Base-by-base conservation (phyloP, 2,329 filamentous ascomycete species). In the Xylaria sp. region DNA sequence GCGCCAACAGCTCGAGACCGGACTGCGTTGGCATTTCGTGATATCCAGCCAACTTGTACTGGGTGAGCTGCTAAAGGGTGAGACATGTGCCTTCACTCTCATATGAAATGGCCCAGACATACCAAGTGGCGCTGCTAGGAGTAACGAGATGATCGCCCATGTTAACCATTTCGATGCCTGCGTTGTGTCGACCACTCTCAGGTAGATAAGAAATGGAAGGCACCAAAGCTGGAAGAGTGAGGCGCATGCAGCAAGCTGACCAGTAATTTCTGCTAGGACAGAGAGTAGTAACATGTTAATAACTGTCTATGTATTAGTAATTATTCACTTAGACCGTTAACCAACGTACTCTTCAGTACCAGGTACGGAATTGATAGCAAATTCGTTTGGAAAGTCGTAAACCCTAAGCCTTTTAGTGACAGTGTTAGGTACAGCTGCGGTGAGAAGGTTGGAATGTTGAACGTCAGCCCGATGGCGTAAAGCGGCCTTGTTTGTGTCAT, bases 1-100 rank as follows among this genome's bases (percentile, higher is more conserved):
- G 86, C 84, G 0, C 86, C 85, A 4, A 90, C 85, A 4, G 88
- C 85, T 9, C 89, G 80, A 3, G 87, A 88, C 10, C 87, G 82
- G 3, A 90, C 88, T 10, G 84, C 84, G 67, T 88, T 87, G 0
- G 87, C 82, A 72, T 90, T 90, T 44, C 86, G 82, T 2, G 85
- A 87, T 3, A 82, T 72, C 74, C 74, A 77, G 20, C 73, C 72
- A 1, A 77, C 75, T 66, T 77, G 75, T 1, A 77, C 66, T 1
- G 75, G 75, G 23, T 77, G 75, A n/a, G 70, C 75, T 76, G 7
- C 10, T 32, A 34, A 25, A 10, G 18, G 2, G 62, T 74, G 5
- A 74, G 71, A 44, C 6, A 34, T 20, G 5, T 44, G 6, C 37
- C 10, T 52, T 51, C 6, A 32, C 32, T 46, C 1, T 5, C 18